phyloP scores from a whole-genome alignment of 73 alveolate genomes.

The Stentor roeselii region DNA sequence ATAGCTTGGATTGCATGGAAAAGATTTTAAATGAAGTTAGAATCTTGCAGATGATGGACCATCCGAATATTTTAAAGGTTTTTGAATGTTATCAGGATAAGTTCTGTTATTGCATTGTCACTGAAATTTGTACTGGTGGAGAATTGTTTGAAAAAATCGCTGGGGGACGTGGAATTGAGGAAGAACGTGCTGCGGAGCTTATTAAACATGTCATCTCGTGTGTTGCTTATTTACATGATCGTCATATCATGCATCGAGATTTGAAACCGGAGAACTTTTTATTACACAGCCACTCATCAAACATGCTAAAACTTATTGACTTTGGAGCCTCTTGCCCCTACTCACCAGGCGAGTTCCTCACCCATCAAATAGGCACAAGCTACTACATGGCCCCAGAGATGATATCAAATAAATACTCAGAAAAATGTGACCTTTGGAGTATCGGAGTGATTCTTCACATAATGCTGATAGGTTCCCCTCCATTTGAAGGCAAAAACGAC shows the following conservation, averaged over 20 bases:
- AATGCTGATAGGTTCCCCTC: conserved; percentile 50
- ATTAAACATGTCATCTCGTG: conserved; percentile 44
- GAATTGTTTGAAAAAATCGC: conserved; percentile 46
- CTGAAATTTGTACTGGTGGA: conserved; percentile 50
- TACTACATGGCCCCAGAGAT: conserved; percentile 76
- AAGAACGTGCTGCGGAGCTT: conserved; percentile 33
- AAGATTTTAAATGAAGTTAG: not conserved
- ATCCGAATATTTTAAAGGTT: conserved; percentile 45
- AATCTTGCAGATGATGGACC: conserved; percentile 30
- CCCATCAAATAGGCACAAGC: not conserved
- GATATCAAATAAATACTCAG: conserved; percentile 42
- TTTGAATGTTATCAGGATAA: conserved; percentile 36
- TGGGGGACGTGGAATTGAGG: conserved; percentile 34
- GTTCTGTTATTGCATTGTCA: conserved; percentile 28
- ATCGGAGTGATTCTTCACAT: conserved; percentile 65
- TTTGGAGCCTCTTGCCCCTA: conserved; percentile 37
- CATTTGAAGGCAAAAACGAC: conserved; percentile 58
- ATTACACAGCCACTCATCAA: conserved; percentile 35
- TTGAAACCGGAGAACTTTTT: conserved; percentile 65
- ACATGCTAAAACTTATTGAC: conserved; percentile 50
- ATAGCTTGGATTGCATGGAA: conserved; percentile 28
- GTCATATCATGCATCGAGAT: conserved; percentile 65
- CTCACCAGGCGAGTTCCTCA: not conserved
- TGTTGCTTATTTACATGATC: conserved; percentile 50
- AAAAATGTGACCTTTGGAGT: conserved; percentile 68